Conservation (phyloP, 2,329 filamentous ascomycete species). For the Penicillium thymicola region DNA sequence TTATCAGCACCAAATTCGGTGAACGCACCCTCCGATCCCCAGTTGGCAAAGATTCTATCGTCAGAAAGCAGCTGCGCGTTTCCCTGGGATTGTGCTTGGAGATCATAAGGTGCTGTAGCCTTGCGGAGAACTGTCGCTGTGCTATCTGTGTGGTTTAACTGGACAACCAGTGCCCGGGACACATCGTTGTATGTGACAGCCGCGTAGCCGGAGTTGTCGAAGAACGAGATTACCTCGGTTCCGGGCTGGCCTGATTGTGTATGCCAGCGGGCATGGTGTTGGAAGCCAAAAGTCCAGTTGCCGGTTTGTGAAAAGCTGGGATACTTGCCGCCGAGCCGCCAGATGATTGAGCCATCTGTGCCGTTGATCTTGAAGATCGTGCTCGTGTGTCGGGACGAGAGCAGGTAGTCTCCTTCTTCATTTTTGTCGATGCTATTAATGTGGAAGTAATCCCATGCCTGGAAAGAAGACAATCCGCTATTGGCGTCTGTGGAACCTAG, state of each 20-base stretch:
- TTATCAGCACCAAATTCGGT: constrained; percentile 27
- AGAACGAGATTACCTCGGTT: constrained; percentile 18
- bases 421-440: constrained; percentile 23
- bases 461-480: background rate
- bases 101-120: constrained; percentile 16
- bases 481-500: constrained; percentile 16
- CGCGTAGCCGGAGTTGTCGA: constrained; percentile 37
- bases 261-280: constrained; percentile 17
- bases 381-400: constrained; percentile 28
- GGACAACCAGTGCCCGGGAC: constrained; percentile 26
- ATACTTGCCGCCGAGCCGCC: constrained; percentile 26
- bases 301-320: constrained; percentile 17
- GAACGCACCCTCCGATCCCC: constrained; percentile 25
- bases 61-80: constrained; percentile 29
- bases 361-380: constrained; percentile 29
- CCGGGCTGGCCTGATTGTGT: background rate
- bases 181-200: background rate
- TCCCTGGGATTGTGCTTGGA: constrained; percentile 23
- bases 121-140: constrained; percentile 5
- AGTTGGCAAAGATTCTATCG: constrained; percentile 28
- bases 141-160: constrained; percentile 7
- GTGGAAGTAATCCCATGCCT: constrained; percentile 33
- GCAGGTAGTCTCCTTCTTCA: constrained; percentile 25
- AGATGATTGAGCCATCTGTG: constrained; percentile 26
- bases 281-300: constrained; percentile 41